Base-by-base conservation (phyloP, 1,284 basidiomycete species). In the Cutaneotrichosporon dermatis region DNA sequence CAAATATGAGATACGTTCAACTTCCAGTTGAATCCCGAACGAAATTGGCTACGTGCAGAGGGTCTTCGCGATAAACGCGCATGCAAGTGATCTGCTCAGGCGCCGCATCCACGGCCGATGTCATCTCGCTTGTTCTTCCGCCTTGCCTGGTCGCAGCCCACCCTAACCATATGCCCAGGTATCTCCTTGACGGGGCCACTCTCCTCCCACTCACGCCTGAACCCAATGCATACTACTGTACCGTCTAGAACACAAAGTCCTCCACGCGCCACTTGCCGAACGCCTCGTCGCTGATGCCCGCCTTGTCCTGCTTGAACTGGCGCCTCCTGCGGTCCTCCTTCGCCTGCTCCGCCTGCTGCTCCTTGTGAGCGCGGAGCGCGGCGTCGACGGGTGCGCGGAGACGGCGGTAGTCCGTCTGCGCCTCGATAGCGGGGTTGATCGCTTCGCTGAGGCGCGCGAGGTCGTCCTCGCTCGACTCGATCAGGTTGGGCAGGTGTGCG, bases 251-350 rank as follows among this genome's bases (percentile, higher is more conserved):
- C 15, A 68, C 70, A 46, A 75, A 66, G 57, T 76, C 71, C 68
- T 76, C 75, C 1, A 76, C 71, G 51, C 67, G 69, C 72, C 73
- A 76, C 58, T 73, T 73, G 25, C 75, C 75, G 12, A 76, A 67
- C 9, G 62, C 66, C 63, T 75, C 71, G 25, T 74, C 71, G 2
- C 63, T 60, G 53, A 70, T 51, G n/a, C 60, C 65, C 44, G 36
- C 54, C 53, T 54, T 56, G 49, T 58, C 58, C 25, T 42, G 39
- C 57, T 53, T 53, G 53, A 51, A 50, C 49, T 40, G 41, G 8
- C 44, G 49, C 49, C 49, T 9, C 49, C 33, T 36, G 37, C 41
- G 39, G 54, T 55, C 54, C 15, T 54, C 34, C 53, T 33, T 48
- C 10, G 37, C 37, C 16, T 39, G 37, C 15, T 39, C 39, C 15